Percentiles rank a stretch among this genome's conserved stretches.
Evolutionary conservation across 2,329 filamentous ascomycete species (phyloP).

Genomic region (Colletotrichum sp.): DNA sequence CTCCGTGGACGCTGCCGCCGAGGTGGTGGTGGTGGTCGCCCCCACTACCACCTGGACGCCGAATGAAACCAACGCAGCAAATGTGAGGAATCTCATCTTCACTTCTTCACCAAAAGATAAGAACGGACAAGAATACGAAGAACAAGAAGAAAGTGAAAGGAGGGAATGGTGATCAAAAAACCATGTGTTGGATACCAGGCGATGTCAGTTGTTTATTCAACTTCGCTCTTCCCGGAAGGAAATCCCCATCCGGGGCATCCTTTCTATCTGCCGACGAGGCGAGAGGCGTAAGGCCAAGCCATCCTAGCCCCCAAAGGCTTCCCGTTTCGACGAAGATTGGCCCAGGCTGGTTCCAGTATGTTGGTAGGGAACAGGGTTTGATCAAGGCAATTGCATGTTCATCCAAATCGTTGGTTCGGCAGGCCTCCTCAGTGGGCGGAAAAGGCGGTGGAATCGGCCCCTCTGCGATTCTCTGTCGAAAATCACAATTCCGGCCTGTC

Average conservation of each 20-base stretch:
- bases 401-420: background rate
- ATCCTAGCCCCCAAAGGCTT: background rate
- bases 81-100: conserved; percentile 10
- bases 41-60: conserved; percentile 3
- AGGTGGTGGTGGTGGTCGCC: background rate
- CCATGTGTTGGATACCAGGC: background rate
- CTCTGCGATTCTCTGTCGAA: background rate
- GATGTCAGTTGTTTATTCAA: background rate
- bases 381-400: background rate
- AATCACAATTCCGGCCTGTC: background rate
- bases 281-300: background rate
- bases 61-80: background rate
- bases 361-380: background rate
- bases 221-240: background rate
- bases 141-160: background rate
- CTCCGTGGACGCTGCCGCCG: background rate
- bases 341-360: background rate
- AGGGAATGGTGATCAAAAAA: background rate
- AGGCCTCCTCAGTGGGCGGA: background rate
- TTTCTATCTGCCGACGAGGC: conserved; percentile 2
- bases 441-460: background rate
- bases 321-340: background rate
- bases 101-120: background rate
- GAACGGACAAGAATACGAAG: background rate
- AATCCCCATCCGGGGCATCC: background rate